phyloP scores from a whole-genome alignment of 2,329 filamentous ascomycete genomes.

The Dryadomyces quercus-mongolicae region DNA sequence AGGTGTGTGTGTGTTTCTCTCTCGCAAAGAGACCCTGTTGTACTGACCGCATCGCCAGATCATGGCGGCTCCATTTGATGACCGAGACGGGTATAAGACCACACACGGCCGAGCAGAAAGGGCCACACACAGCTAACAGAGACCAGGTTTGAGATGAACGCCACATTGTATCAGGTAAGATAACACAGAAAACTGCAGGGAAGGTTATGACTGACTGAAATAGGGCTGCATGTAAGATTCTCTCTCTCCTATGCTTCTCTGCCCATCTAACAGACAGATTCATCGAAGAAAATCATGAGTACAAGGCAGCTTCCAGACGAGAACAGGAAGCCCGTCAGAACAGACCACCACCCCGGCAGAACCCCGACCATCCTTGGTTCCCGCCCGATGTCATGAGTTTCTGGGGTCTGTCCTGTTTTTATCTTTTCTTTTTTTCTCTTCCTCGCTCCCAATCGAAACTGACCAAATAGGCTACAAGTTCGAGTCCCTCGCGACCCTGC shows the following conservation, averaged over 20 bases:
- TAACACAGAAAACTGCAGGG: slow-evolving; percentile 18
- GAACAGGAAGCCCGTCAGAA: slow-evolving; percentile 42
- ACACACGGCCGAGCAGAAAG: too few species aligned
- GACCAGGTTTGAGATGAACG: slow-evolving; percentile 85
- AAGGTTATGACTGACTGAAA: background rate
- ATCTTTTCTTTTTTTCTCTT: too few species aligned
- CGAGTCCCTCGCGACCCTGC: slow-evolving; percentile 70
- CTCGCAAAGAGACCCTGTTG: background rate
- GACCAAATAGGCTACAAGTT: slow-evolving; percentile 75
- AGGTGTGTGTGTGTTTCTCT: slow-evolving; percentile 39
- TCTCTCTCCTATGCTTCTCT: slow-evolving; percentile 13
- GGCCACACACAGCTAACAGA: slow-evolving; percentile 1
- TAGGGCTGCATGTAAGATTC: slow-evolving; percentile 11
- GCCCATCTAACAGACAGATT: slow-evolving; percentile 41
- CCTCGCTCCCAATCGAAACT: background rate
- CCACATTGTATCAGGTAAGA: slow-evolving; percentile 77
- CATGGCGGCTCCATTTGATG: slow-evolving; percentile 71
- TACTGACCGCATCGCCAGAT: slow-evolving; percentile 44
- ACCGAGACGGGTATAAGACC: slow-evolving; percentile 53
- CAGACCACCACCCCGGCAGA: slow-evolving; percentile 17
- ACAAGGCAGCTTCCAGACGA: slow-evolving; percentile 51
- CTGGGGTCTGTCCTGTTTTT: slow-evolving; percentile 52
- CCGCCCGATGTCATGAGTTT: slow-evolving; percentile 78
- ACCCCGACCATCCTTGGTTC: slow-evolving; percentile 14
- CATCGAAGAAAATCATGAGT: slow-evolving; percentile 79